Base-by-base conservation (phyloP, 176 grass and related monocot species). In the Triticum timopheevii region DNA sequence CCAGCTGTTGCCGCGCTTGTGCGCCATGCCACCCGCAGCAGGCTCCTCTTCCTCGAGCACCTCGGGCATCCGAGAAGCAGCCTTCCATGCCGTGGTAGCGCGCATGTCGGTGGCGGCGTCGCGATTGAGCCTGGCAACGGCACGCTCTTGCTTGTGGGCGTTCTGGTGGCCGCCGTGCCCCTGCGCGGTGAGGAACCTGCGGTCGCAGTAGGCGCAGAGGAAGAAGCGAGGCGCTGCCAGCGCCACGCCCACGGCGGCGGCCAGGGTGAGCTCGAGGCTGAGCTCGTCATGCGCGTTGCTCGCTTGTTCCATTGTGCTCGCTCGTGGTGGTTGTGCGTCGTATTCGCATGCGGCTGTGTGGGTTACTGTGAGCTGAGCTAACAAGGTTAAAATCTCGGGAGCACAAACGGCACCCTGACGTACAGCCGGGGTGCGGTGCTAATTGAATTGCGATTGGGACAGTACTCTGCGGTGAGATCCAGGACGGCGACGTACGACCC, bases 91-190 rank as follows among this genome's bases (percentile, higher is more conserved):
- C 38, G 1, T 28, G 31, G 50, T 8, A 49, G 24, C n/a, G 23
- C 61, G 40, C 10, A 27, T 23, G 28, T 25, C 72, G 54, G 79
- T 13, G 17, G 86, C 86, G 50, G 89, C 45, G 69, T 93, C 87
- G 23, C 86, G 49, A 8, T 89, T 61, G 33, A 73, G 89, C 79
- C 89, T 96, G 68, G 88, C 90, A 10, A 93, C 79, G 85, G 66
- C 91, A 61, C 97, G 79, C 86, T 98, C 94, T 58, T 93, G 96
- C 89, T 95, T 98, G 93, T 98, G 96, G 34, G 93, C 93, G 89
- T 98, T 98, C 86, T 98, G 96, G 88, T 98, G 96, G 22, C 96
- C 93, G 54, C 96, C 96, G 30, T 95, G 90, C 19, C 93, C 96
- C 81, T 98, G 96, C 3, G 96, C 94, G 83, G 79, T 98, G 68